Evolutionary conservation across 192 early-diverging fungal genomes (phyloP), one percentile per base, ranked within the genome.

Genomic region (Ambispora gerdemannii): DNA sequence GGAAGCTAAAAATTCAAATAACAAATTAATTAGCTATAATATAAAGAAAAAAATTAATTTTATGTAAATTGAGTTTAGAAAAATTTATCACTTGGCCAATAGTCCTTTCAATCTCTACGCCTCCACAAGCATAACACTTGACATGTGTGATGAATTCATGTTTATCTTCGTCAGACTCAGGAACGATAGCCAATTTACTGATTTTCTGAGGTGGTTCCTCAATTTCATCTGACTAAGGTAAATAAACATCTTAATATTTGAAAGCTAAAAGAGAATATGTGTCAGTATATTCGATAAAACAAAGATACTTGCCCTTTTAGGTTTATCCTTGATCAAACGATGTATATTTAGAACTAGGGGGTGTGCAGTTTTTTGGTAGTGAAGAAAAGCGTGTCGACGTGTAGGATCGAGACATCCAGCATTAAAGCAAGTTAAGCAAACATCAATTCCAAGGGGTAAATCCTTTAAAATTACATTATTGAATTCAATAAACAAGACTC

Each of bases 341-440:
- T 81, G 83, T 75, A 98, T 91, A 80, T 96, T 97, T 24, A 96
- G 77, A 11, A 85, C 86, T 50, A 99, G 71, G 4, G 91, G 83
- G 72, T 99, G 97, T 0, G 76, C 76, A 55, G 80, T 79, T 71
- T 92, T 91, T 62, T 81, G 72, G 58, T 82, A 85, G 78, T 99
- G 97, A 59, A 86, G 80, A 50, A 80, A 74, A 24, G 89, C 89
- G 78, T 99, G 97, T 35, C 84, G 72, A 56, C 87, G 83, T 15
- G 84, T 83, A 22, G 74, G 63, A 11, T 81, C 83, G 4, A 79
- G 68, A 69, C 95, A 97, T 2, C 90, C 92, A 31, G 94, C 95
- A 68, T 98, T 96, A 76, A 94, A 98, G 82, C 97, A 98, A 10
- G 85, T 83, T 31, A 98, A 80, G 69, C 97, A 98, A 15, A 98